Evolutionary conservation across 1,139 yeast species (phyloP).

Genomic region (Magnusiomyces ingens): DNA sequence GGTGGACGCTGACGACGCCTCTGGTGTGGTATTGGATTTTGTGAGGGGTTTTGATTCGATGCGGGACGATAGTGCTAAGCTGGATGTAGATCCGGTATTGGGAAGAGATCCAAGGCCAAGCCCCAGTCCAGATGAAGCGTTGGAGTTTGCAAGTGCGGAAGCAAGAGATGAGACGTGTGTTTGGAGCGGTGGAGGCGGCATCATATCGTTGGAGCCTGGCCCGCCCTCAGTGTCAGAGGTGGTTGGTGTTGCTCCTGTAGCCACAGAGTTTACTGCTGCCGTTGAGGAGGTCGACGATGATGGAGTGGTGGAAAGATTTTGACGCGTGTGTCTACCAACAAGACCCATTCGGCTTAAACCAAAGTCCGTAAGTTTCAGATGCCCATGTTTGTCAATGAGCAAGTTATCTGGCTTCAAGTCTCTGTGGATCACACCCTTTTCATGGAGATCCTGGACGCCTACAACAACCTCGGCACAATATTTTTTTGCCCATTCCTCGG

Average conservation of each 20-base stretch:
- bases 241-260: slow-evolving; percentile 5
- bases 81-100: not conserved
- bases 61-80: not conserved
- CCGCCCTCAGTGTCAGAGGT: not conserved
- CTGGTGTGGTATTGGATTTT: slow-evolving; percentile 11
- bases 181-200: slow-evolving; percentile 4
- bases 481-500: slow-evolving; percentile 72
- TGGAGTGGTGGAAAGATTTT: slow-evolving; percentile 33
- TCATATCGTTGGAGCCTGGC: not conserved
- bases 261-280: slow-evolving; percentile 2
- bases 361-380: slow-evolving; percentile 87
- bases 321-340: slow-evolving; percentile 64
- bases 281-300: slow-evolving; percentile 20
- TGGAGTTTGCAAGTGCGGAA: not conserved
- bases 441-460: slow-evolving; percentile 85
- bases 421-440: slow-evolving; percentile 84
- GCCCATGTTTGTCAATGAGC: slow-evolving; percentile 80
- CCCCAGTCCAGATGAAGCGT: not conserved
- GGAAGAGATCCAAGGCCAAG: not conserved
- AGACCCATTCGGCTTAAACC: slow-evolving; percentile 90
- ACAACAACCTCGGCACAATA: slow-evolving; percentile 87
- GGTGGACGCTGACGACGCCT: not conserved
- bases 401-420: slow-evolving; percentile 94
- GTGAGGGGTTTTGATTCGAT: slow-evolving; percentile 5
- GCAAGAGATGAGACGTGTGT: slow-evolving; percentile 2